Evolutionary conservation across 2,329 filamentous ascomycete species (phyloP).

Genomic region (Bimuria novae-zelandiae): DNA sequence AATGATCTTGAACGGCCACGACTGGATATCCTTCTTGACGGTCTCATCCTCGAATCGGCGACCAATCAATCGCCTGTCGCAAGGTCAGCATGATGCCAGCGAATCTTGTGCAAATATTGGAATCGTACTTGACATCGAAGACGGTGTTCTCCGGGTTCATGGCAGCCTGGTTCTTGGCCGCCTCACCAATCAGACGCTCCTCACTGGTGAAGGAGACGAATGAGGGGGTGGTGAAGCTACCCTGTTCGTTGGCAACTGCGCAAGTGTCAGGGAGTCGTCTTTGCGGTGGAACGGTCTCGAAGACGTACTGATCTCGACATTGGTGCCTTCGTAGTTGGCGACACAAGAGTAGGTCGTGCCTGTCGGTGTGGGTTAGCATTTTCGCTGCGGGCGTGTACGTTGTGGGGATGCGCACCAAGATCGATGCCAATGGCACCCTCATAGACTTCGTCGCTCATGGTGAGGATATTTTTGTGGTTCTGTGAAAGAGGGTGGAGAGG

Average conservation of each 20-base stretch:
- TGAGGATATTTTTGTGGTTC: slow-evolving; percentile 47
- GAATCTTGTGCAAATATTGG: background rate
- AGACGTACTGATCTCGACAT: slow-evolving; percentile 93
- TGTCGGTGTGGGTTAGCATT: slow-evolving; percentile 51
- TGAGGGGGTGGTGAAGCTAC: slow-evolving; percentile 97
- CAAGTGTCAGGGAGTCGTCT: slow-evolving; percentile 25
- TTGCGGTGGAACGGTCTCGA: slow-evolving; percentile 9
- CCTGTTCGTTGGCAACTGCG: slow-evolving; percentile 96
- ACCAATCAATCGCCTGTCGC: slow-evolving; percentile 87
- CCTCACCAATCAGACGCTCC: slow-evolving; percentile 99
- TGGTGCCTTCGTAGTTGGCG: slow-evolving; percentile 98
- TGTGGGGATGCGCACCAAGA: slow-evolving; percentile 69
- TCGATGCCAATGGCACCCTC: slow-evolving; percentile 99
- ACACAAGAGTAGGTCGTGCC: slow-evolving; percentile 99
- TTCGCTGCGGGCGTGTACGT: slow-evolving; percentile 28
- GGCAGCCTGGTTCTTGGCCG: slow-evolving; percentile 99
- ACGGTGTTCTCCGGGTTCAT: slow-evolving; percentile 99
- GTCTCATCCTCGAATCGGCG: slow-evolving; percentile 92
- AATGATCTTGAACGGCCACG: slow-evolving; percentile 98
- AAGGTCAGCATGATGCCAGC: slow-evolving; percentile 35
- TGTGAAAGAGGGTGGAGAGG: slow-evolving; percentile 36
- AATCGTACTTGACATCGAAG: slow-evolving; percentile 94
- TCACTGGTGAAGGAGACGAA: slow-evolving; percentile 99
- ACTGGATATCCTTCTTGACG: slow-evolving; percentile 98
- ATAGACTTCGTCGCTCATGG: slow-evolving; percentile 97